phyloP scores from a whole-genome alignment of 306 rosid genomes.

The Phaseolus lunatus region DNA sequence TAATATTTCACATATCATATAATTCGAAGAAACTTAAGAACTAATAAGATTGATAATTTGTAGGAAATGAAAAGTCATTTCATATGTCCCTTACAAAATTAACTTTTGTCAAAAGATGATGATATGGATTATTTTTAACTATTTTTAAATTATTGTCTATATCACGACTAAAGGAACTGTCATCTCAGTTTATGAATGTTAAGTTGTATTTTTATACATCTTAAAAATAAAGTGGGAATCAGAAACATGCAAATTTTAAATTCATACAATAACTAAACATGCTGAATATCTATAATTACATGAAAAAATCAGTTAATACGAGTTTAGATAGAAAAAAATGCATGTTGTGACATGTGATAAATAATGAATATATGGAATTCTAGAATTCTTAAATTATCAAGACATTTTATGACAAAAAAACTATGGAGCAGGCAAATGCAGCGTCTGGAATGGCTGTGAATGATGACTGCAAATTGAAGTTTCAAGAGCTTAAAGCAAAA shows the following conservation, averaged over 20 bases:
- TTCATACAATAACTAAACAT: background rate
- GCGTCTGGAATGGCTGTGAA: constrained; percentile 90
- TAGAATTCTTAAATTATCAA: background rate
- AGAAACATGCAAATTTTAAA: background rate
- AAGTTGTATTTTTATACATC: background rate
- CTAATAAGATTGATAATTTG: background rate
- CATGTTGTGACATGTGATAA: background rate
- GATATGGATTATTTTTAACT: background rate
- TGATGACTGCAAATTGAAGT: constrained; percentile 85
- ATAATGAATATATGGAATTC: background rate
- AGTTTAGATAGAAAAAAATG: background rate
- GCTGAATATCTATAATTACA: no score
- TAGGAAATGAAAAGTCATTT: background rate
- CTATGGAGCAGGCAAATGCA: constrained; percentile 73
- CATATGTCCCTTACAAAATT: background rate
- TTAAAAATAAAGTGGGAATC: background rate
- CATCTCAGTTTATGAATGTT: background rate
- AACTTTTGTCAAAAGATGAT: background rate
- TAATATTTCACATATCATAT: constrained; percentile 14
- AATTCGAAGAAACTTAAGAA: constrained; percentile 16
- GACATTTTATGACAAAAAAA: background rate
- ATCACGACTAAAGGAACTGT: background rate
- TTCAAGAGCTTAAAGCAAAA: constrained; percentile 75
- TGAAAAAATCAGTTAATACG: no score
- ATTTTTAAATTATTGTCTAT: background rate